Percentiles rank a stretch among this genome's conserved stretches.
These are phyloP conservation scores for Strigomonas oncopelti DNA, from an alignment of 208 protist species.

Conservation along the genomic window DNA sequence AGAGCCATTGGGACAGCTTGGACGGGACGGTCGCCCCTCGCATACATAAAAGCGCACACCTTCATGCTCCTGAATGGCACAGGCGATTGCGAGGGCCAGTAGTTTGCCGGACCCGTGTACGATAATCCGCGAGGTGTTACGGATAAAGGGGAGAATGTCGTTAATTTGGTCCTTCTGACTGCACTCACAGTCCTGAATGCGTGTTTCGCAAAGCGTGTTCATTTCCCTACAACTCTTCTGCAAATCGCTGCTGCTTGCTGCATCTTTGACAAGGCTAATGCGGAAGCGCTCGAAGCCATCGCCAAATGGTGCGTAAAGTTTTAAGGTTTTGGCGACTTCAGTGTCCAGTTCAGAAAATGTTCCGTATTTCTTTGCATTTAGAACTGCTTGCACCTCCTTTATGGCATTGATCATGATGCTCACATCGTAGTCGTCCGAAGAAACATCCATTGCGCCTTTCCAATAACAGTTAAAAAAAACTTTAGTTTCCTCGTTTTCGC, in stretches of 20 bases:
- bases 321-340: slow-evolving; percentile 66
- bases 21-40: slow-evolving; percentile 56
- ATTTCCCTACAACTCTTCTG: slow-evolving; percentile 59
- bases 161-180: slow-evolving; percentile 83
- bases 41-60: slow-evolving; percentile 86
- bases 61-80: slow-evolving; percentile 71
- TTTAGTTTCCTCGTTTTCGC: background rate
- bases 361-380: slow-evolving; percentile 48
- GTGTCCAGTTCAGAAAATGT: slow-evolving; percentile 81
- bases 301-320: slow-evolving; percentile 61
- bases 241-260: slow-evolving; percentile 42
- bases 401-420: slow-evolving; percentile 68
- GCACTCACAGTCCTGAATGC: slow-evolving; percentile 56
- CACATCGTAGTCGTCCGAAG: slow-evolving; percentile 74
- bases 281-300: slow-evolving; percentile 81
- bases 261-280: slow-evolving; percentile 62
- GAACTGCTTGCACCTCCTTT: slow-evolving; percentile 58
- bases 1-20: slow-evolving; percentile 50
- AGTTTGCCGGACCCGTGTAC: slow-evolving; percentile 79
- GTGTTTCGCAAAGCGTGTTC: slow-evolving; percentile 51
- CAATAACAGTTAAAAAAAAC: background rate
- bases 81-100: slow-evolving; percentile 72
- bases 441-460: slow-evolving; percentile 58
- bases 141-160: slow-evolving; percentile 81
- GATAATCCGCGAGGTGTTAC: slow-evolving; percentile 69